Conservation (phyloP, 805 yeast genomes). For the Ogataea corticis region DNA sequence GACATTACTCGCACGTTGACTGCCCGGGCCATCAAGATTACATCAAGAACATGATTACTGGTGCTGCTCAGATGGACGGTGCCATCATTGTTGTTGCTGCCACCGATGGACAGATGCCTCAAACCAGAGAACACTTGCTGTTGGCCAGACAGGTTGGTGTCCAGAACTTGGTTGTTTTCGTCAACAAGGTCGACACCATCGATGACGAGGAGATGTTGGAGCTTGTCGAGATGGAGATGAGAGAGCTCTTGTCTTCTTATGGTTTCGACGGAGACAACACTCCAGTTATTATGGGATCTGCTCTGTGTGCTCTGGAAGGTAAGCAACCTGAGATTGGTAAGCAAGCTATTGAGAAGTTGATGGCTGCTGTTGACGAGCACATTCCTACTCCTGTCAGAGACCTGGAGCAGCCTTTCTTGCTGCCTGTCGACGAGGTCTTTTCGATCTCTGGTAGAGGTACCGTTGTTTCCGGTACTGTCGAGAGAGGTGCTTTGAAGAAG, state of each 20-base stretch:
- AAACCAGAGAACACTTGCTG: constrained; percentile 97
- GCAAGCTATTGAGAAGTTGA: constrained; percentile 76
- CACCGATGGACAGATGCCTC: constrained; percentile 99
- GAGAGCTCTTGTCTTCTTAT: constrained; percentile 86
- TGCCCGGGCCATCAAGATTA: constrained; percentile 99
- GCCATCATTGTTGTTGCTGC: constrained; percentile 99
- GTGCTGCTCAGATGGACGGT: constrained; percentile 99
- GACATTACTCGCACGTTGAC: constrained; percentile 98
- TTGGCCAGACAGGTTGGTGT: constrained; percentile 99
- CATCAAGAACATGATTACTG: constrained; percentile 98
- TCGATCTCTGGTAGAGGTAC: constrained; percentile 99
- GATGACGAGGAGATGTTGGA: constrained; percentile 99
- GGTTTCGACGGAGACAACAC: constrained; percentile 98
- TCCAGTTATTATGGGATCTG: constrained; percentile 98
- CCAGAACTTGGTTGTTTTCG: constrained; percentile 94
- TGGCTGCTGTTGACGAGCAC: constrained; percentile 89
- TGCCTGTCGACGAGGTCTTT: constrained; percentile 97
- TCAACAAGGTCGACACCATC: constrained; percentile 95
- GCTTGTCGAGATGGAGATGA: constrained; percentile 99
- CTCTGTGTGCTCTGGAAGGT: constrained; percentile 92
- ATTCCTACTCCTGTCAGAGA: constrained; percentile 98
- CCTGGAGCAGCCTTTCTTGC: constrained; percentile 91
- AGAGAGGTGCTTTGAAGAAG: constrained; percentile 95
- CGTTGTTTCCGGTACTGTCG: constrained; percentile 98
- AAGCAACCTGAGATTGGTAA: constrained; percentile 89